Evolutionary conservation across 202 grass and related monocot species (phyloP), one percentile per base, ranked within the genome.

Genomic region (Dendrocalamus latiflorus): DNA sequence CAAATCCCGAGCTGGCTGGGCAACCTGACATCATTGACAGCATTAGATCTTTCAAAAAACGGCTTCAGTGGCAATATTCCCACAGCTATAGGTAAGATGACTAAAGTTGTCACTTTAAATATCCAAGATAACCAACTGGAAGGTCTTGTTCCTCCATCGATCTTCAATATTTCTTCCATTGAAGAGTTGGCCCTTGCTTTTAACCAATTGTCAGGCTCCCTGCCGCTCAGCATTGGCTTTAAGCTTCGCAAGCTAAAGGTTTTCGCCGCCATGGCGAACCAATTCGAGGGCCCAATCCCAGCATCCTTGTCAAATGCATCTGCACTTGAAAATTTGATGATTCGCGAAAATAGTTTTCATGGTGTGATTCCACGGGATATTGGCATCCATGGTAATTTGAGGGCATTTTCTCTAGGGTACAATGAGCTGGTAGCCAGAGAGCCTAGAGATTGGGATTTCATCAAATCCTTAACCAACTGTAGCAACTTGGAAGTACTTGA

Each of bases 391-490:
- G 83, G 83, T 59, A 60, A 58, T 4, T 14, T 85, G 20, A 78
- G 17, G 2, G 0, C 4, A 1, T 70, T 85, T 10, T 20, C 9
- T 0, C 0, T 85, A 37, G 83, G 62, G 3, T 0, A 41, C 21
- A 89, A 89, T 47, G 4, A 65, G 10, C 48, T 89, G 4, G 65
- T 78, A 86, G 47, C 63, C 10, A 76, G 15, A 47, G 43, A 58
- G 12, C 34, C 51, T 63, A 76, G 55, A 10, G 83, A 86, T 82
- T 90, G 88, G 81, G 74, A 80, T 42, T 89, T 89, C 33, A 20
- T 89, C 49, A 47, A 26, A 73, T 73, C 81, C 8, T 59, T 89
- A 20, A 56, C 58, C 0, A 89, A 89, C 41, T 85, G 81, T 66
- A 89, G 75, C 25, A 65, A 49, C 15, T 62, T 89, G 24, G 0